Base-by-base conservation (phyloP, 352 stramenopile species). In the Phytopythium boreale region DNA sequence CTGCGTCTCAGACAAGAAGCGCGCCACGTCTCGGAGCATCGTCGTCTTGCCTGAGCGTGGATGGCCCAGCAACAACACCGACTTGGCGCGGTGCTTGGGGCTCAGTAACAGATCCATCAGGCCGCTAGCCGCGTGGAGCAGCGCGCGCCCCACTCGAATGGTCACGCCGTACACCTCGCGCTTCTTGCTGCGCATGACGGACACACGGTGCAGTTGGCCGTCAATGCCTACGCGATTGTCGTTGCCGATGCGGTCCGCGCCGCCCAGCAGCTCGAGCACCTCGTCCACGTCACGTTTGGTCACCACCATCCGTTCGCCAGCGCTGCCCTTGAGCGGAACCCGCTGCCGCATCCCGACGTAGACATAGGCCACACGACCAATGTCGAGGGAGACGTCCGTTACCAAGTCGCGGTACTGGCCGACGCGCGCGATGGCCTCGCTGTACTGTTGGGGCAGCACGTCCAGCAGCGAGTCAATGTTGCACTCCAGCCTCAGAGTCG, bases 11-110 rank as follows among this genome's bases (percentile, higher is more conserved):
- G 88, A 76, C n/a, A 97, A 67, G 26, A 74, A 80, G 4, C 84
- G 67, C 10, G 86, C 80, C 19, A 92, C 77, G 51, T 97, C 88
- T 63, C 87, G 77, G 37, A 98, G 87, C 4, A 96, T 68, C 6
- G 88, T 96, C 22, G 88, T 96, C 61, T 97, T 97, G 15, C 88
- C 89, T n/a, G 67, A 85, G 6, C 85, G 80, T 0, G 80, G 73
- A 19, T 80, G 69, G 6, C 84, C 83, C 15, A 96, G 66, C 49
- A 95, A 59, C 46, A 96, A 61, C 57, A 95, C 71, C 20, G 72
- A 84, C 60, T 84, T 39, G 34, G 90, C 49, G 1, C 64, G 64
- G n/a, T 91, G 70, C 17, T 58, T 61, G 20, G 62, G 26, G 36
- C 69, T 81, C 22, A 90, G 41, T 31, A 97, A 56, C 44, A 97